These are phyloP conservation scores for Aspergillus quadrilineatus DNA, from an alignment of 2,329 filamentous ascomycete genomes.

Conservation along the genomic window DNA sequence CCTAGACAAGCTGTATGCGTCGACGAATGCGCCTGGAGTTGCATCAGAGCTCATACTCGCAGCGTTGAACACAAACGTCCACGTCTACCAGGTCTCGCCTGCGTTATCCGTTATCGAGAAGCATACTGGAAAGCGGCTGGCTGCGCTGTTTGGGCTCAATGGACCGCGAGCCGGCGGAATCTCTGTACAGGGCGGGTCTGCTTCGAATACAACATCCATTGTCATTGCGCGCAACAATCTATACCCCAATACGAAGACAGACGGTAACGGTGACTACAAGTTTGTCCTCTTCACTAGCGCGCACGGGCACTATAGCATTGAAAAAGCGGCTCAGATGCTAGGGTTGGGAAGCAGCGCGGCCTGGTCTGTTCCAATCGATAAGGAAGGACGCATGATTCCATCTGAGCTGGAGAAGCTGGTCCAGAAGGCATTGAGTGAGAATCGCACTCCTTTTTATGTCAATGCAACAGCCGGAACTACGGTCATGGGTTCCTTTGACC, in stretches of 20 bases:
- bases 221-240: slow-evolving; percentile 84
- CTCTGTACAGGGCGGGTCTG: slow-evolving; percentile 74
- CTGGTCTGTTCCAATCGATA: slow-evolving; percentile 71
- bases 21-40: slow-evolving; percentile 82
- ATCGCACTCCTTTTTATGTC: slow-evolving; percentile 85
- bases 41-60: slow-evolving; percentile 81
- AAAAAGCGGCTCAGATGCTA: slow-evolving; percentile 89
- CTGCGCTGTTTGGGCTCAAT: slow-evolving; percentile 71
- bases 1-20: slow-evolving; percentile 91
- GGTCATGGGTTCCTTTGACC: slow-evolving; percentile 85
- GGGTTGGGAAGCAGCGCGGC: slow-evolving; percentile 78
- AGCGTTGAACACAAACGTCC: slow-evolving; percentile 87
- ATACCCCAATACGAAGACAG: slow-evolving; percentile 72
- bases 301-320: slow-evolving; percentile 91
- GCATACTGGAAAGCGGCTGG: slow-evolving; percentile 69
- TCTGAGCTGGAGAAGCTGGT: slow-evolving; percentile 64
- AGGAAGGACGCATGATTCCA: slow-evolving; percentile 68
- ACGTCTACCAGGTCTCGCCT: slow-evolving; percentile 92
- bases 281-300: slow-evolving; percentile 86
- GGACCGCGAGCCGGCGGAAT: slow-evolving; percentile 70
- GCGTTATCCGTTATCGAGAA: slow-evolving; percentile 87
- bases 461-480: slow-evolving; percentile 96
- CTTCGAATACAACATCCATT: slow-evolving; percentile 81
- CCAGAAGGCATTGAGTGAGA: slow-evolving; percentile 59
- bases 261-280: slow-evolving; percentile 62